A percentile compares a stretch with the other conserved stretches of the same genome.
These are phyloP conservation scores for Colletotrichum tofieldiae DNA, from an alignment of 2,329 filamentous ascomycete genomes.

Conservation along the genomic window DNA sequence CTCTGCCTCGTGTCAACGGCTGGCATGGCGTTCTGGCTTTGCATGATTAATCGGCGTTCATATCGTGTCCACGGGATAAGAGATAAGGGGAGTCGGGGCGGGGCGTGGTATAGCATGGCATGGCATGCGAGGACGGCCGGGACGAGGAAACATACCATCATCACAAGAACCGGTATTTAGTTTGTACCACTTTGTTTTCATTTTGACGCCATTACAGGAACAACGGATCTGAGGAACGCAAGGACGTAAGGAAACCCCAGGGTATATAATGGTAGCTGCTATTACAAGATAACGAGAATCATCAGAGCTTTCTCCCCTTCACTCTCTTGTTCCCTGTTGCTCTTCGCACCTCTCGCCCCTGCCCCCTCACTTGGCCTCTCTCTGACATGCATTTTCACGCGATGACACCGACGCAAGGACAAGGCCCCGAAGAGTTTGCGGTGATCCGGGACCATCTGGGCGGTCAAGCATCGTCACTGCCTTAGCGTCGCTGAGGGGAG, in stretches of 20 bases:
- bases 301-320: slow-evolving; percentile 23
- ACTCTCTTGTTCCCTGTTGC: background rate
- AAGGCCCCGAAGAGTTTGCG: slow-evolving; percentile 6
- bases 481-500: slow-evolving; percentile 1
- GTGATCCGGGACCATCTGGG: background rate
- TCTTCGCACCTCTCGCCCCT: background rate
- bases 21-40: slow-evolving; percentile 34
- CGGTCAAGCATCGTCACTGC: slow-evolving; percentile 10
- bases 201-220: slow-evolving; percentile 27
- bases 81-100: background rate
- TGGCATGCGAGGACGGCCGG: slow-evolving; percentile 31
- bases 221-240: slow-evolving; percentile 23
- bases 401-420: slow-evolving; percentile 35
- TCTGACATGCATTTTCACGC: slow-evolving; percentile 33
- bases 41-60: slow-evolving; percentile 41
- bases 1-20: slow-evolving; percentile 27
- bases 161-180: slow-evolving; percentile 29
- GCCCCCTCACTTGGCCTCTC: background rate
- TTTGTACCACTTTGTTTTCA: slow-evolving; percentile 22
- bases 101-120: slow-evolving; percentile 17
- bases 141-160: slow-evolving; percentile 36
- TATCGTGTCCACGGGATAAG: slow-evolving; percentile 29
- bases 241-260: slow-evolving; percentile 15
- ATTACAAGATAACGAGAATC: slow-evolving; percentile 32
- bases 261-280: slow-evolving; percentile 41